phyloP scores from a whole-genome alignment of 805 yeast species.

The Ogataea methanolica region DNA sequence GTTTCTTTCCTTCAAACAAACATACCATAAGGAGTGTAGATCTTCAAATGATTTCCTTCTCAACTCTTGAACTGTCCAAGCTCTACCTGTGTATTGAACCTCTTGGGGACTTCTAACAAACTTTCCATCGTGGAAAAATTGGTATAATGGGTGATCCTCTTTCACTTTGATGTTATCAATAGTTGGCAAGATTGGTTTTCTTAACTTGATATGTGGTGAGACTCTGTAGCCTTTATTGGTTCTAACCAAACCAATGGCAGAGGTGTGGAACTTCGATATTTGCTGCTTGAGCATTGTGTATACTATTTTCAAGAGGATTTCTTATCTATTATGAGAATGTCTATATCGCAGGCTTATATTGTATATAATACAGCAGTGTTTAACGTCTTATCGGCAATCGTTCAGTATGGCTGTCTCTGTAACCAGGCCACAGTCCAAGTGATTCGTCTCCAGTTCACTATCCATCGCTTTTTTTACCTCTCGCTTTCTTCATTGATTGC shows the following conservation, averaged over 20 bases:
- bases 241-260: slow-evolving; percentile 27
- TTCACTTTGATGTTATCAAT: slow-evolving; percentile 64
- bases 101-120: slow-evolving; percentile 58
- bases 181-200: slow-evolving; percentile 84
- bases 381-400: too few relatives aligned
- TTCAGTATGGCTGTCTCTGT: too few relatives aligned
- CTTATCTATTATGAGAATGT: too few relatives aligned
- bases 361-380: too few relatives aligned
- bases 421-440: too few relatives aligned
- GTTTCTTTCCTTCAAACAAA: slow-evolving; percentile 79
- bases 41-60: slow-evolving; percentile 91
- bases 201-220: slow-evolving; percentile 46
- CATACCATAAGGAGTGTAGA: slow-evolving; percentile 87
- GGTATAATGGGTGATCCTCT: slow-evolving; percentile 94
- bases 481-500: too few relatives aligned
- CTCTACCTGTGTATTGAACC: slow-evolving; percentile 51
- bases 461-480: too few relatives aligned
- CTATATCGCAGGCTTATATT: too few relatives aligned
- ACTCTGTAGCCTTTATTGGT: slow-evolving; percentile 35
- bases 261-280: slow-evolving; percentile 31
- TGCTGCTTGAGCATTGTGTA: slow-evolving; percentile 12
- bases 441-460: too few relatives aligned
- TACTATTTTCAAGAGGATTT: neutral
- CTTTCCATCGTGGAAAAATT: slow-evolving; percentile 66
- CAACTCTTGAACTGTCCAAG: slow-evolving; percentile 87